Conservation (phyloP, 192 early-diverging fungal genomes). For the Geranomyces michiganensis region DNA sequence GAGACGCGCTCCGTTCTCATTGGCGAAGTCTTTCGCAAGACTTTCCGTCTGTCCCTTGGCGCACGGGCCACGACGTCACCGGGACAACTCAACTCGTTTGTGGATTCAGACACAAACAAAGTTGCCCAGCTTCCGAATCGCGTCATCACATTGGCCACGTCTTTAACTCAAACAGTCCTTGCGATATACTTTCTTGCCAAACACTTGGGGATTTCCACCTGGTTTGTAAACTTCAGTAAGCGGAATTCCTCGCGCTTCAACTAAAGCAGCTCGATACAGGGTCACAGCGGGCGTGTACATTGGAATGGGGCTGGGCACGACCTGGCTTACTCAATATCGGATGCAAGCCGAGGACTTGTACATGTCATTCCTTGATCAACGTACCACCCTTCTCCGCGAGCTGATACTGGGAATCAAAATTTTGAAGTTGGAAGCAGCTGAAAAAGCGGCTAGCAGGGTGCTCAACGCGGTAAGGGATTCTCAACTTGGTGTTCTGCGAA, state of each 20-base stretch:
- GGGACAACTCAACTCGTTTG: constrained; percentile 11
- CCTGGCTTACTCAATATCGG: background rate
- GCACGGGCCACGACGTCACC: constrained; percentile 9
- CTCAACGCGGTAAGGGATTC: background rate
- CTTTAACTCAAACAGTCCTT: background rate
- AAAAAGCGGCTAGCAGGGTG: background rate
- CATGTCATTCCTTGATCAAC: background rate
- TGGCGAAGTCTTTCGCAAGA: constrained; percentile 38
- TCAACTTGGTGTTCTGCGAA: background rate
- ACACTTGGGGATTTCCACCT: background rate
- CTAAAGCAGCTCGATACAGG: too few species aligned
- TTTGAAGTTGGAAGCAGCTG: constrained; percentile 8
- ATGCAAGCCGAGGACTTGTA: background rate
- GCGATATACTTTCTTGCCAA: constrained; percentile 1
- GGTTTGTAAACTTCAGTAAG: background rate
- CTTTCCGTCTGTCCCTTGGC: constrained; percentile 25
- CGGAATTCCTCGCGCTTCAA: too few species aligned
- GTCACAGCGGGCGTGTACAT: constrained; percentile 17
- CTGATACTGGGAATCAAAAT: background rate
- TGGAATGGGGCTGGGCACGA: background rate
- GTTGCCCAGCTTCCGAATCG: background rate
- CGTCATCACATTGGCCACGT: background rate
- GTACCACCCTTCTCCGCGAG: background rate
- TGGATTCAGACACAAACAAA: background rate
- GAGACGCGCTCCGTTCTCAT: constrained; percentile 10